Percentiles rank a stretch among this genome's conserved stretches.
Conservation (phyloP, 1,284 basidiomycete species). For the Butyriboletus pseudospeciosus region DNA sequence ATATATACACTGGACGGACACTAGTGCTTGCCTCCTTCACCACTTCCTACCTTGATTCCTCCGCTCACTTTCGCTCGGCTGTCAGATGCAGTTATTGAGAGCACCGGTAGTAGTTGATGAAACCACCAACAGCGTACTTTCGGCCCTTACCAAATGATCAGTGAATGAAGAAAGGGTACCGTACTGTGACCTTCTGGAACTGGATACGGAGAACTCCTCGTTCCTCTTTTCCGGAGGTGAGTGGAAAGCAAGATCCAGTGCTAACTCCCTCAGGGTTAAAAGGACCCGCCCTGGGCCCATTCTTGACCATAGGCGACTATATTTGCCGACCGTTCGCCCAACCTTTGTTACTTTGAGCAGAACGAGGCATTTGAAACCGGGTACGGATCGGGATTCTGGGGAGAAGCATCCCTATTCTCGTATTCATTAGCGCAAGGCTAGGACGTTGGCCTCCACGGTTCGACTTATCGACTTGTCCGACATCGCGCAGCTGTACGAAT, state of each 20-base stretch:
- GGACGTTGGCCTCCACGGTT: slow-evolving; percentile 20
- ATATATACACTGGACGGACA: too few species aligned
- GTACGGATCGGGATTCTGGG: slow-evolving; percentile 8
- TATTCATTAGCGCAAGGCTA: background rate
- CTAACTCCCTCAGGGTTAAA: slow-evolving; percentile 55
- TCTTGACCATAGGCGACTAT: slow-evolving; percentile 41
- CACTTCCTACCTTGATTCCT: too few species aligned
- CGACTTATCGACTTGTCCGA: slow-evolving; percentile 13
- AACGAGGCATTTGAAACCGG: slow-evolving; percentile 11
- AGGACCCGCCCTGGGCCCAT: slow-evolving; percentile 38
- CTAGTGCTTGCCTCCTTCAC: too few species aligned
- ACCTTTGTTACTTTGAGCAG: background rate
- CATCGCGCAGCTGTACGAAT: slow-evolving; percentile 2
- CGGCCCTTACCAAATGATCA: slow-evolving; percentile 44
- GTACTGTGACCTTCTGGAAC: slow-evolving; percentile 63
- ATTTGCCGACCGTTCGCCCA: background rate
- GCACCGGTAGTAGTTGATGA: too few species aligned
- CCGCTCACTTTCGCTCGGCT: too few species aligned
- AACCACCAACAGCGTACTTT: too few species aligned
- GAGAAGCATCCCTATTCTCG: too few species aligned
- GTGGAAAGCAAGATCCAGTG: slow-evolving; percentile 44
- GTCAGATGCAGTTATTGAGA: too few species aligned
- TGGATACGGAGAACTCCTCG: slow-evolving; percentile 52
- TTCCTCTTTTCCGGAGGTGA: slow-evolving; percentile 46
- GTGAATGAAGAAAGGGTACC: slow-evolving; percentile 51